Evolutionary conservation across 495 filamentous ascomycete species (phyloP).

Genomic region (Oidiodendron maius): DNA sequence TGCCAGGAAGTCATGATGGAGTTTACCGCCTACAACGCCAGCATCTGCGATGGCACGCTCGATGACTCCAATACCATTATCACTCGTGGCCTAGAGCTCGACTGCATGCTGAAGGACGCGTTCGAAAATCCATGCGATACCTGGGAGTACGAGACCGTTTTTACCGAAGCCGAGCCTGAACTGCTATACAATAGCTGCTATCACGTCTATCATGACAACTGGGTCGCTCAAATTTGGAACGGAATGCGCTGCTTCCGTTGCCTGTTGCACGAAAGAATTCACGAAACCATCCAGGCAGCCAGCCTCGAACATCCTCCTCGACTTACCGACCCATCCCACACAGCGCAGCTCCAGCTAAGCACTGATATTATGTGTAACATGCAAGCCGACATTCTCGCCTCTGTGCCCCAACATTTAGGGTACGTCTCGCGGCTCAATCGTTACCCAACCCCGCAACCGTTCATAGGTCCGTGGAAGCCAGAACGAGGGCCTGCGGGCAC

Average conservation of each 20-base stretch:
- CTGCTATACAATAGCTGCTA: slow-evolving; percentile 49
- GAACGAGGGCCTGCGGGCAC: neutral
- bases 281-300: slow-evolving; percentile 25
- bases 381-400: slow-evolving; percentile 37
- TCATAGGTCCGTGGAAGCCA: neutral
- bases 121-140: slow-evolving; percentile 31
- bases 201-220: slow-evolving; percentile 53
- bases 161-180: slow-evolving; percentile 25
- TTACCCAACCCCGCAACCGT: neutral
- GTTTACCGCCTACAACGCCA: slow-evolving; percentile 40
- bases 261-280: slow-evolving; percentile 46
- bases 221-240: slow-evolving; percentile 58
- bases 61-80: slow-evolving; percentile 40
- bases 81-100: slow-evolving; percentile 37
- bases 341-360: slow-evolving; percentile 16
- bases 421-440: neutral
- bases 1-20: slow-evolving; percentile 30
- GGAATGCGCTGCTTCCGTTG: slow-evolving; percentile 57
- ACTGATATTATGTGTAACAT: slow-evolving; percentile 26
- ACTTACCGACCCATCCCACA: slow-evolving; percentile 10
- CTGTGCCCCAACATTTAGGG: slow-evolving; percentile 40
- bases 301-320: slow-evolving; percentile 15
- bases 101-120: slow-evolving; percentile 42
- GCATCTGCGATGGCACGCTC: slow-evolving; percentile 31
- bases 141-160: slow-evolving; percentile 31